Conservation (phyloP, 2,329 filamentous ascomycete species). For the Fusarium begoniae region DNA sequence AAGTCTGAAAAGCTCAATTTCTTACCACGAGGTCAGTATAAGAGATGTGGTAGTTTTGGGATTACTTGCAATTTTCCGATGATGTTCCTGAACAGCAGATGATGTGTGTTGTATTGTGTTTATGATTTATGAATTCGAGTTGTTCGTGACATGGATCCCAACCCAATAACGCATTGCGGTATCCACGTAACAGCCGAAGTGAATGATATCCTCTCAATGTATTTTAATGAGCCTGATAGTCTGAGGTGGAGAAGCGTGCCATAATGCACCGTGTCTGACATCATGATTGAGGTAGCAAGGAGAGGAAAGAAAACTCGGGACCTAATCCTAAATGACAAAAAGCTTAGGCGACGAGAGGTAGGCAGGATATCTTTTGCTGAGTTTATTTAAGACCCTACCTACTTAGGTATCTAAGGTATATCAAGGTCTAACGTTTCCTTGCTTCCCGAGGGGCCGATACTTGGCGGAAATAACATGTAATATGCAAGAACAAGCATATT, state of each 20-base stretch:
- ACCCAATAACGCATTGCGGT: neutral
- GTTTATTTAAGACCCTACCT: too few species aligned
- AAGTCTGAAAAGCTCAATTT: slow-evolving; percentile 1
- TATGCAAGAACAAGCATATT: neutral
- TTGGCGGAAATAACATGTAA: neutral
- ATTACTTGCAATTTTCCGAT: neutral
- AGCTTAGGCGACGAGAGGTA: too few species aligned
- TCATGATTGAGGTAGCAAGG: neutral
- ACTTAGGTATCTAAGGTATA: too few species aligned
- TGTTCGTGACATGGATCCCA: neutral
- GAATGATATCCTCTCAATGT: neutral
- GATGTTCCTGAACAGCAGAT: neutral
- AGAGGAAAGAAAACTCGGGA: too few species aligned
- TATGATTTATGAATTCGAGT: neutral
- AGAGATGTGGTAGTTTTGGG: too few species aligned
- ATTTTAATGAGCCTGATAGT: neutral
- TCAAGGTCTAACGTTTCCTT: too few species aligned
- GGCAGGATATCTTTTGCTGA: too few species aligned
- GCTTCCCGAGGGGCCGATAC: neutral
- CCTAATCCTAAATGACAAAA: too few species aligned
- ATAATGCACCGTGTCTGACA: neutral
- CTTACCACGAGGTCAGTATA: neutral
- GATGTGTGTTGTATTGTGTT: neutral
- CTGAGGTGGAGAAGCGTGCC: neutral
- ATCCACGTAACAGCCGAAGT: neutral